These are phyloP conservation scores for Ceratocystis eucalypticola DNA, from an alignment of 2,329 filamentous ascomycete genomes.

Conservation along the genomic window DNA sequence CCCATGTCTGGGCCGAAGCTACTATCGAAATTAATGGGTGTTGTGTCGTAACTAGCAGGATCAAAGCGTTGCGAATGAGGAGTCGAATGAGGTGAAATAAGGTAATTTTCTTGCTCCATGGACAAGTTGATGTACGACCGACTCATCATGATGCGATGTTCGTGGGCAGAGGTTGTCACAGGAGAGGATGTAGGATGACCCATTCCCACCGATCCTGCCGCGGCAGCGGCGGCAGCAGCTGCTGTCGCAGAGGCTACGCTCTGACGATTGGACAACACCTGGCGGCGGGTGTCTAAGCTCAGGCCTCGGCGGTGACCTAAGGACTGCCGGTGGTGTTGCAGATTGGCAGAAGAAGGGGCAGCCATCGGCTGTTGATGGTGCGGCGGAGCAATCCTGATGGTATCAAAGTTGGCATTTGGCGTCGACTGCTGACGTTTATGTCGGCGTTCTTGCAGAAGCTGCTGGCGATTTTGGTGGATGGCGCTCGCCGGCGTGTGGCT, in stretches of 20 bases:
- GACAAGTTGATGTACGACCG: slow-evolving; percentile 23
- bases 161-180: slow-evolving; percentile 20
- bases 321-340: slow-evolving; percentile 14
- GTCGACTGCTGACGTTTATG: slow-evolving; percentile 84
- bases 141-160: slow-evolving; percentile 22
- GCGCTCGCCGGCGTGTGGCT: slow-evolving; percentile 15
- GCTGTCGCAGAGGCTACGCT: slow-evolving; percentile 16
- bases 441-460: slow-evolving; percentile 27
- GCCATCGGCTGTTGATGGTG: slow-evolving; percentile 29
- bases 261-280: slow-evolving; percentile 23
- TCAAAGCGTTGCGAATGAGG: slow-evolving; percentile 42
- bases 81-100: slow-evolving; percentile 43
- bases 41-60: slow-evolving; percentile 32
- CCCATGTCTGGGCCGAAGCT: slow-evolving; percentile 27
- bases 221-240: slow-evolving; percentile 26
- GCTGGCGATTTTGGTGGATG: slow-evolving; percentile 16
- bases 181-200: slow-evolving; percentile 29
- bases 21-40: slow-evolving; percentile 35
- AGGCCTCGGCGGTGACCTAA: slow-evolving; percentile 63
- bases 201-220: slow-evolving; percentile 21
- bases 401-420: slow-evolving; percentile 57
- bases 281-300: slow-evolving; percentile 63
- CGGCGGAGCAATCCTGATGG: slow-evolving; percentile 46
- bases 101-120: slow-evolving; percentile 35
- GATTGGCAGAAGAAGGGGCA: slow-evolving; percentile 8